These are phyloP conservation scores for Larix sibirica DNA, from an alignment of 83 land plant species.

Conservation along the genomic window DNA sequence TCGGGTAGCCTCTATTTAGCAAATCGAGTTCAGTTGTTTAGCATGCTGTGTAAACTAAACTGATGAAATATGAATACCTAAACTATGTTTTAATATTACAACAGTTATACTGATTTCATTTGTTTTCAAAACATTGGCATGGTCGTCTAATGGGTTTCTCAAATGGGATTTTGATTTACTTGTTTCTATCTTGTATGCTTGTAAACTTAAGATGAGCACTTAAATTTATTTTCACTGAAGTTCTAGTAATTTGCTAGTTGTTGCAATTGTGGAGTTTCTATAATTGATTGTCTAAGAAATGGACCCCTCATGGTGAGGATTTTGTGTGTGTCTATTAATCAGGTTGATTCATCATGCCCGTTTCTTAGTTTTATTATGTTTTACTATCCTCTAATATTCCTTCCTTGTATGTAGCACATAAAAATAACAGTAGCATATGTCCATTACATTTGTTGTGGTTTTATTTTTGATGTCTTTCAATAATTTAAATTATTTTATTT, in stretches of 20 bases:
- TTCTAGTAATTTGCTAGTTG: no score
- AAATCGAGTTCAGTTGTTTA: background rate
- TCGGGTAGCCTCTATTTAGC: background rate
- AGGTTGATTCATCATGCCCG: background rate
- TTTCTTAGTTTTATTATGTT: background rate
- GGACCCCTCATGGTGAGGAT: no score
- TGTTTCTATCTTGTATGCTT: background rate
- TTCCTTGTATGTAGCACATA: background rate
- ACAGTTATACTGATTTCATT: background rate
- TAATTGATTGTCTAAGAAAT: no score
- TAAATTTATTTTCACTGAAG: no score
- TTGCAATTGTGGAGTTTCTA: no score
- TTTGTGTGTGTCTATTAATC: conserved; percentile 1
- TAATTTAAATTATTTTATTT: background rate
- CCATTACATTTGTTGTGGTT: background rate
- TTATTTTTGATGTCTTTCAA: background rate
- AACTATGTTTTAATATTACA: no score
- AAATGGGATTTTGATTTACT: background rate
- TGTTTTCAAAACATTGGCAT: background rate
- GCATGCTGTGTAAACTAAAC: background rate
- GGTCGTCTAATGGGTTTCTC: background rate
- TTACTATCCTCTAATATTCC: background rate
- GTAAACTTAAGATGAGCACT: background rate
- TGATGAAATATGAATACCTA: background rate
- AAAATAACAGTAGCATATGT: no score